Conservation (phyloP, 768 basidiomycete genomes). For the Solioccasus polychromus region DNA sequence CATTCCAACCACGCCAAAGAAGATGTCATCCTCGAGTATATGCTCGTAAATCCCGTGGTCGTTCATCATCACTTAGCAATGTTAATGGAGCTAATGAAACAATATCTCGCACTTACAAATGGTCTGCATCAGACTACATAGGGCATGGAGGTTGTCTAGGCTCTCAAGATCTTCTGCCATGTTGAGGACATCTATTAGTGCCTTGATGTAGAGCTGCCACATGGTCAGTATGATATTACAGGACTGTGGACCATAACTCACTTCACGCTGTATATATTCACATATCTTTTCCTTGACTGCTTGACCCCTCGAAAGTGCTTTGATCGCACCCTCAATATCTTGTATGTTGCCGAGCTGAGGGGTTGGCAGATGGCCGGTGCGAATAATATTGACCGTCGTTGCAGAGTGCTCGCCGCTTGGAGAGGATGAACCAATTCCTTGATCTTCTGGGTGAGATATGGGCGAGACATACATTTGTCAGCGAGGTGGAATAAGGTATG, state of each 20-base stretch:
- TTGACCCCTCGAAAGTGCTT: conserved; percentile 68
- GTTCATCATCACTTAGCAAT: conserved; percentile 78
- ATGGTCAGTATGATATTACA: conserved; percentile 3
- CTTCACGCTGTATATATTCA: conserved; percentile 84
- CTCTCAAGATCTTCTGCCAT: conserved; percentile 93
- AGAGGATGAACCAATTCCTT: conserved; percentile 52
- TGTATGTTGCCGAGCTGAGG: conserved; percentile 75
- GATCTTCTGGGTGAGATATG: conserved; percentile 39
- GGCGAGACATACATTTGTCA: conserved; percentile 15
- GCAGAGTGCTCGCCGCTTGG: conserved; percentile 60
- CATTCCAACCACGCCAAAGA: conserved; percentile 92
- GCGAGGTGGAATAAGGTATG: conserved; percentile 11
- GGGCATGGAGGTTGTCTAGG: conserved; percentile 82
- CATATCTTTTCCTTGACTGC: conserved; percentile 79
- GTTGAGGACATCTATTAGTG: conserved; percentile 78
- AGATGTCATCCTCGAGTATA: conserved; percentile 88
- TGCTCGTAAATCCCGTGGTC: conserved; percentile 95
- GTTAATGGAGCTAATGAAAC: neutral
- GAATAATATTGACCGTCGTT: conserved; percentile 63
- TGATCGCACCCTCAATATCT: conserved; percentile 79
- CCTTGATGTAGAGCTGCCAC: conserved; percentile 79
- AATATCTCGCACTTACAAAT: conserved; percentile 60
- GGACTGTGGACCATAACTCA: conserved; percentile 36
- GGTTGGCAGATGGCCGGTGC: conserved; percentile 68
- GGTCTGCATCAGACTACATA: conserved; percentile 91